These are phyloP conservation scores for Penicillium silybi DNA, from an alignment of 495 filamentous ascomycete species.

Conservation along the genomic window DNA sequence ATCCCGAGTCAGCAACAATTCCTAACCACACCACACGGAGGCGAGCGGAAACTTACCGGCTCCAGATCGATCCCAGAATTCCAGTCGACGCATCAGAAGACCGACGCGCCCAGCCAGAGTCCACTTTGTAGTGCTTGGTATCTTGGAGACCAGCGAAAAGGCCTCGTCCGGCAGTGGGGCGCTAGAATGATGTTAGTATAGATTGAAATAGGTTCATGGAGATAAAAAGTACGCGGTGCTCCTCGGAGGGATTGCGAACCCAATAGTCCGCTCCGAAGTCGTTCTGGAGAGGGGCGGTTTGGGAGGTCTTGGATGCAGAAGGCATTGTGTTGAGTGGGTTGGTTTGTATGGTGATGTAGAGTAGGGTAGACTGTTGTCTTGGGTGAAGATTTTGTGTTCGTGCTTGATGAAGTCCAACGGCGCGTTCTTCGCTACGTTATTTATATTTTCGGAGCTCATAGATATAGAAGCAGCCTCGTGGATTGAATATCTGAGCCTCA, in stretches of 20 bases:
- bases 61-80: conserved; percentile 15
- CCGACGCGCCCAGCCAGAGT: conserved; percentile 36
- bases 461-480: background rate
- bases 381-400: background rate
- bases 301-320: conserved; percentile 3
- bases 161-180: conserved; percentile 36
- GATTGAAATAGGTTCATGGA: background rate
- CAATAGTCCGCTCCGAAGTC: conserved; percentile 42
- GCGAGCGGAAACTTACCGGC: conserved; percentile 8
- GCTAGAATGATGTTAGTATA: conserved; percentile 16
- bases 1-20: background rate
- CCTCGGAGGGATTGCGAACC: conserved; percentile 20
- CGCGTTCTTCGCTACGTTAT: background rate
- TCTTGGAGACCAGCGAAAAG: conserved; percentile 47
- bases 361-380: background rate
- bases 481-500: background rate
- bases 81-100: conserved; percentile 11
- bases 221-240: conserved; percentile 23
- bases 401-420: background rate
- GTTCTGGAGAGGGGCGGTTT: conserved; percentile 31
- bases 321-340: conserved; percentile 3
- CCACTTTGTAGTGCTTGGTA: conserved; percentile 42
- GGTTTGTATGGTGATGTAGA: background rate
- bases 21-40: background rate
- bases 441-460: background rate